These are phyloP conservation scores for Aspergillus sclerotiicarbonarius DNA, from an alignment of 495 filamentous ascomycete species.

Conservation along the genomic window DNA sequence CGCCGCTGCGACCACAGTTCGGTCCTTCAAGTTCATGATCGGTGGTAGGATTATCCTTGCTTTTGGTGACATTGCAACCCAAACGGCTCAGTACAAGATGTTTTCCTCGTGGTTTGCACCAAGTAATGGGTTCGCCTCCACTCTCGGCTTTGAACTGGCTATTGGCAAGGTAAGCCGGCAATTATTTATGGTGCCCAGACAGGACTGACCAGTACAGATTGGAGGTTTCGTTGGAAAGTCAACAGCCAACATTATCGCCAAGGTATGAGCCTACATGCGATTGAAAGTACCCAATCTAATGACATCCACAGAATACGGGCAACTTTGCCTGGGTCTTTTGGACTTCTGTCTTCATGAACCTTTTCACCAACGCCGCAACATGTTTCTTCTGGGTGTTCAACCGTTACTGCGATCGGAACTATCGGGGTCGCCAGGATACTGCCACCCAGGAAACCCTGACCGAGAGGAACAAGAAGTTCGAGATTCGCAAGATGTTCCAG, in stretches of 20 bases:
- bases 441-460: slow-evolving; percentile 40
- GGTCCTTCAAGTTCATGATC: slow-evolving; percentile 47
- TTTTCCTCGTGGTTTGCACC: slow-evolving; percentile 50
- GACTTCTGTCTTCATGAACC: slow-evolving; percentile 48
- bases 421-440: slow-evolving; percentile 30
- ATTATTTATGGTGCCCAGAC: background rate
- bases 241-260: slow-evolving; percentile 23
- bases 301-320: slow-evolving; percentile 33
- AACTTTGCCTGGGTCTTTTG: slow-evolving; percentile 49
- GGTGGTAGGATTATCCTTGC: slow-evolving; percentile 40
- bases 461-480: slow-evolving; percentile 47
- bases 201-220: slow-evolving; percentile 10
- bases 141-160: slow-evolving; percentile 40
- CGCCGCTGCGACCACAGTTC: slow-evolving; percentile 39
- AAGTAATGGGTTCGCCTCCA: slow-evolving; percentile 45
- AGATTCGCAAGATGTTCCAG: slow-evolving; percentile 40
- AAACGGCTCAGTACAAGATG: slow-evolving; percentile 49
- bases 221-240: slow-evolving; percentile 25
- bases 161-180: slow-evolving; percentile 36
- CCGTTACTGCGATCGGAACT: slow-evolving; percentile 33
- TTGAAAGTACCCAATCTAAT: background rate
- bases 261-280: background rate
- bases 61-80: slow-evolving; percentile 46
- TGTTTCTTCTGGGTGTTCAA: slow-evolving; percentile 43
- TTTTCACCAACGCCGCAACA: slow-evolving; percentile 43